A percentile compares a stretch with the other conserved stretches of the same genome.
Conservation (phyloP, 768 basidiomycete species). For the Mycena venus region DNA sequence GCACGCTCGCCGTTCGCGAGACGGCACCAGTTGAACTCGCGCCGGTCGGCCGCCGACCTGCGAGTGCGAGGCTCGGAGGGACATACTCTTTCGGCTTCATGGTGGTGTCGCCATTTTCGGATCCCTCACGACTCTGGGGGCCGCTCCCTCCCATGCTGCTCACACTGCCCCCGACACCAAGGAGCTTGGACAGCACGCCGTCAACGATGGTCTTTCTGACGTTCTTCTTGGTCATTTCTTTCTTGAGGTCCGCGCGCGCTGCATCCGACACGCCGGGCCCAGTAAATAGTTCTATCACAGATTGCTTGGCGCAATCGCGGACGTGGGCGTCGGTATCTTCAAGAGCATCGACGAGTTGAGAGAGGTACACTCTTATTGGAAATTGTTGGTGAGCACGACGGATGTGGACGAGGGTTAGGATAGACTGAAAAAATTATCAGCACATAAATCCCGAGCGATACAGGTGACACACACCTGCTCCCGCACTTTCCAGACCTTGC, state of each 20-base stretch:
- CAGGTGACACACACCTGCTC: slow-evolving; percentile 77
- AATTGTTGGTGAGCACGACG: slow-evolving; percentile 79
- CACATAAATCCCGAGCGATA: background rate
- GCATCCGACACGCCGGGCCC: slow-evolving; percentile 86
- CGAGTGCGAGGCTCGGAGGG: slow-evolving; percentile 80
- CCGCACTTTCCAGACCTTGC: slow-evolving; percentile 88
- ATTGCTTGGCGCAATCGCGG: slow-evolving; percentile 85
- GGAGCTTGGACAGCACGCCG: slow-evolving; percentile 76
- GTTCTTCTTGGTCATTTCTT: slow-evolving; percentile 86
- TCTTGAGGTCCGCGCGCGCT: slow-evolving; percentile 94
- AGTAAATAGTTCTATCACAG: slow-evolving; percentile 88
- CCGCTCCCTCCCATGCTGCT: slow-evolving; percentile 55
- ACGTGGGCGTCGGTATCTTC: slow-evolving; percentile 94
- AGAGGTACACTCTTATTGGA: slow-evolving; percentile 85
- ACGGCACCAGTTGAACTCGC: slow-evolving; percentile 52
- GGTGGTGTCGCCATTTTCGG: slow-evolving; percentile 67
- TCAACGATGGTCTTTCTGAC: slow-evolving; percentile 93
- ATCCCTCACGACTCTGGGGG: slow-evolving; percentile 66
- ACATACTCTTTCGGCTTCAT: slow-evolving; percentile 70
- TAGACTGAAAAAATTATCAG: slow-evolving; percentile 55
- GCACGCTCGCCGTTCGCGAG: slow-evolving; percentile 59
- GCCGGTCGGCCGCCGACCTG: slow-evolving; percentile 64
- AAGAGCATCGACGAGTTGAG: slow-evolving; percentile 84
- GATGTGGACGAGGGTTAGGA: slow-evolving; percentile 79
- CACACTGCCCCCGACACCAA: slow-evolving; percentile 56